Base-by-base conservation (phyloP, 768 basidiomycete species). In the Cyclocybe cylindracea region DNA sequence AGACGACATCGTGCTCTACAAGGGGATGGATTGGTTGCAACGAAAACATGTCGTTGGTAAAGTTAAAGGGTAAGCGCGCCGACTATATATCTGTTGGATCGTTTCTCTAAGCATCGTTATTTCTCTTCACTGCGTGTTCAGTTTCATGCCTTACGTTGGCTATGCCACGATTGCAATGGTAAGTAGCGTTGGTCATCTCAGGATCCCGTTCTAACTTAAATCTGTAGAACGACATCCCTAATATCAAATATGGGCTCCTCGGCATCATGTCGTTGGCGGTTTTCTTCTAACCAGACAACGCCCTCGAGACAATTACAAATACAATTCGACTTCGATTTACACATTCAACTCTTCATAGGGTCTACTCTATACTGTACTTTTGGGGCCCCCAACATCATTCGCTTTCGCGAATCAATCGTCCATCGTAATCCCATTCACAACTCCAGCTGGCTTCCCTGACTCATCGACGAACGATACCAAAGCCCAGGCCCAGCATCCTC, bases 101-200 rank as follows among this genome's bases (percentile, higher is more conserved):
- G 7, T 18, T n/a, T 24, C 11, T 14, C n/a, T 45, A 36, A 31
- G 11, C 6, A 24, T 11, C 33, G 35, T 24, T 24, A 1, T 53
- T 8, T 18, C 10, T 33, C 35, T 31, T 38, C 39, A 38, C 35
- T n/a, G n/a, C n/a, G 9, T 38, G 35, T 59, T 5, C 57, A 94
- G 93, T 9, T 96, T 95, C 73, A 62, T 97, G 58, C 94, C 94
- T 0, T 95, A 91, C 59, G 79, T 96, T 43, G 94, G 94, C 56
- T 98, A 98, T 65, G 87, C 94, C 33, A 96, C 94, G 4, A 97
- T 96, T 55, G 87, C 89, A 3, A 90, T 96, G 90, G 94, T 94
- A 54, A 57, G 85, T 69, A 24, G 5, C 24, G 24, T 24, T 24
- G 24, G 32, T 33, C 19, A 35, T 10, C 19, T 14, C 35, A 10